Percentiles rank a stretch among this genome's conserved stretches.
Conservation (phyloP, 495 filamentous ascomycete genomes). For the Talaromyces liani region DNA sequence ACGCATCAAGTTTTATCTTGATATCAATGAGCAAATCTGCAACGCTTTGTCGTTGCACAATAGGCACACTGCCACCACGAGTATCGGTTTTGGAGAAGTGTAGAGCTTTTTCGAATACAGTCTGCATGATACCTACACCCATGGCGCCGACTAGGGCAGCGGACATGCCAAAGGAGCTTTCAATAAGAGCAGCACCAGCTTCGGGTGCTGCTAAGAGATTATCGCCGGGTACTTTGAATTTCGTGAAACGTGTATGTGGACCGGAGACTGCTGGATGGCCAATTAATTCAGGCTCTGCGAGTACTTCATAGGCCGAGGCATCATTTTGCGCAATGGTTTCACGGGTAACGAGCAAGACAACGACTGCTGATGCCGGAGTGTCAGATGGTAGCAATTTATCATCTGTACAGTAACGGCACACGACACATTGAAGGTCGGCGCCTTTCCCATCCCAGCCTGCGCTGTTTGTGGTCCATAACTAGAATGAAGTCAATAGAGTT, state of each 20-base stretch:
- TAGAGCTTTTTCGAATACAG: constrained; percentile 45
- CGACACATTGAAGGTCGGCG: constrained; percentile 45
- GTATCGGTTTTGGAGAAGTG: constrained; percentile 37
- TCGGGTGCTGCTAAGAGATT: constrained; percentile 40
- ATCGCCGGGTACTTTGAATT: constrained; percentile 36
- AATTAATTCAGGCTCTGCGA: constrained; percentile 30
- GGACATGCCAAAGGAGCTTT: constrained; percentile 31
- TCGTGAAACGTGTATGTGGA: constrained; percentile 38
- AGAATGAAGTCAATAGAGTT: not conserved
- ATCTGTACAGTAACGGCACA: constrained; percentile 34
- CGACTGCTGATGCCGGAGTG: constrained; percentile 30
- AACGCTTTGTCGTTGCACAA: constrained; percentile 41
- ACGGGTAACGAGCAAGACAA: constrained; percentile 42
- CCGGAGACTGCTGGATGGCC: constrained; percentile 41
- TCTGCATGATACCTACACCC: constrained; percentile 44
- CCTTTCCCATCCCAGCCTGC: constrained; percentile 46
- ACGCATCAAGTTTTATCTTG: constrained; percentile 47
- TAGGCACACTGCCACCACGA: constrained; percentile 29
- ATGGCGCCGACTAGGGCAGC: constrained; percentile 47
- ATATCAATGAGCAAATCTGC: constrained; percentile 43
- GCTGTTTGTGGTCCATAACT: constrained; percentile 49
- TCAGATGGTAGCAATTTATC: constrained; percentile 5
- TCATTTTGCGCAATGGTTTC: constrained; percentile 35
- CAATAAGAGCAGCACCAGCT: constrained; percentile 28
- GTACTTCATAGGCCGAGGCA: constrained; percentile 28